A percentile compares a stretch with the other conserved stretches of the same genome.
Conservation (phyloP, 192 early-diverging fungal species). For the Gigaspora rosea region DNA sequence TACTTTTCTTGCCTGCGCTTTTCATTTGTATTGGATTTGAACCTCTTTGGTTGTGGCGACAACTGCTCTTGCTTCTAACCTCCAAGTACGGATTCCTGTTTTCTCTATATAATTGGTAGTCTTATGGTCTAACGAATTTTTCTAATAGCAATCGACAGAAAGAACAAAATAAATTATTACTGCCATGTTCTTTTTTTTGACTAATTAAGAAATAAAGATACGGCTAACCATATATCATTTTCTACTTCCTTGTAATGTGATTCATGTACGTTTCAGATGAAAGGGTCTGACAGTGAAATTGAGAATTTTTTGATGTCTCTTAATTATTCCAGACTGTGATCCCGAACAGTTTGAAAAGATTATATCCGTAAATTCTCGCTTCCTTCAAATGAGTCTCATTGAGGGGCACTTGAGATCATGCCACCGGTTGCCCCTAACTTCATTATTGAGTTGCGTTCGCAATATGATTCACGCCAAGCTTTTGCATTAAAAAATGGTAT, state of each 20-base stretch:
- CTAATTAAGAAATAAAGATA: too few relatives aligned
- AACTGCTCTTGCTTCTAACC: too few relatives aligned
- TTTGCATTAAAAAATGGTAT: background rate
- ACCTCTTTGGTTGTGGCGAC: too few relatives aligned
- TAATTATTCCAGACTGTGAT: background rate
- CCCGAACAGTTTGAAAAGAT: too few relatives aligned
- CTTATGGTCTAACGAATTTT: too few relatives aligned
- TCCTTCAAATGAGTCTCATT: background rate
- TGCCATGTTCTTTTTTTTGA: too few relatives aligned
- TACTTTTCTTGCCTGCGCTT: background rate
- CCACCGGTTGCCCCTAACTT: background rate
- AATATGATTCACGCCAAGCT: background rate
- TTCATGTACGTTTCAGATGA: background rate
- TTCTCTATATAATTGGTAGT: too few relatives aligned
- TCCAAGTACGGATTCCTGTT: too few relatives aligned
- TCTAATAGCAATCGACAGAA: too few relatives aligned
- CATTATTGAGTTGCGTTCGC: constrained; percentile 1
- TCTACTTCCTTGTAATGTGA: background rate
- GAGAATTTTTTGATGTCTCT: background rate
- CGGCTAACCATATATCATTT: background rate
- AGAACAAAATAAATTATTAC: too few relatives aligned
- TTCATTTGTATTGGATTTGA: background rate
- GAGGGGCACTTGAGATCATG: background rate
- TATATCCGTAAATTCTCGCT: too few relatives aligned
- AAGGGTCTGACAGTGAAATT: background rate